Base-by-base conservation (phyloP, 371 early-diverging fungal genomes). In the Actinomucor elegans region DNA sequence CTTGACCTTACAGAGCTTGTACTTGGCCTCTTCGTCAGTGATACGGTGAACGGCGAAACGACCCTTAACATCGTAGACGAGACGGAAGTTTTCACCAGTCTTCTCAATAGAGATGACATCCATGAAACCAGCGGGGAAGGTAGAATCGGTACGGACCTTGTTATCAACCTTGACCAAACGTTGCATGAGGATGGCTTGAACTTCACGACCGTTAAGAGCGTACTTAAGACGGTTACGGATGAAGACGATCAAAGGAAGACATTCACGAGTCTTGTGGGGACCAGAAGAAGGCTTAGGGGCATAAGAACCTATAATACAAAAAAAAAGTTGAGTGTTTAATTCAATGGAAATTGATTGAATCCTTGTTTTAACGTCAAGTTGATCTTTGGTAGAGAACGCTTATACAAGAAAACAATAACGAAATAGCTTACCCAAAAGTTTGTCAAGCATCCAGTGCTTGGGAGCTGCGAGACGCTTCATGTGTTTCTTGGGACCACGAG, bases 391-490 rank as follows among this genome's bases (percentile, higher is more conserved):
- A n/a, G n/a, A n/a, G n/a, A 20, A 15, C 17, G 12, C 21, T 26
- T 34, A 9, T 32, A 18, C 37, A 36, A 28, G 14, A 44, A 38
- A n/a, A 20, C 17, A 47, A 24, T 17, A 3, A 23, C 11, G 15
- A 23, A 26, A 40, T 40, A 24, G 48, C 62, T 35, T 67, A 73
- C 77, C 77, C 73, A 77, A 77, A 68, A 96, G 88, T 83, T 99
- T 99, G 91, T 98, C 98, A 69, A 99, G 90, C 95, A 99, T 97
- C 99, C 99, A 99, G 86, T 98, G 97, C 86, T 93, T 94, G 78
- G 99, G 99, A 61, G 99, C 99, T 47, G 86, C 89, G 69, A 99
- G 89, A 81, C 99, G 94, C 94, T 99, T 99, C 88, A 99, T 87
- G 86, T 99, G 99, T 88, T 99, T 98, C 85, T 93, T 94, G 64